Base-by-base conservation (phyloP, 106 monocot genomes). In the Dendrobium catenatum region DNA sequence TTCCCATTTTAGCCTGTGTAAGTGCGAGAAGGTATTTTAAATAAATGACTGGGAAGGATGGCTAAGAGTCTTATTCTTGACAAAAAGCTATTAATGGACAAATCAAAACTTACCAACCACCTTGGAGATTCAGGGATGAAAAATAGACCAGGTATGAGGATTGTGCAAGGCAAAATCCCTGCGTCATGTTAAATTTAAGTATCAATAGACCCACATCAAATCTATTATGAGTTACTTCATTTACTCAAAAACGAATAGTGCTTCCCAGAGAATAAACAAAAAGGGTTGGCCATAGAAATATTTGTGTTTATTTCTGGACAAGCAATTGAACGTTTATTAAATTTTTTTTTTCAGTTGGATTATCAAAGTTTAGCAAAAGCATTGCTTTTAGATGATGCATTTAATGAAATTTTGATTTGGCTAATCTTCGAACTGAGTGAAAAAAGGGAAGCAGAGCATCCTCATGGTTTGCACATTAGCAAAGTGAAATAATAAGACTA, bases 121-220 rank as follows among this genome's bases (percentile, higher is more conserved):
- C 96, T 87, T 24, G 96, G 96, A 33, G 96, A 96, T 82, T 96
- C 96, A 2, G 94, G 96, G 73, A 96, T 96, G 72, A 96, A 96
- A 82, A 96, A 96, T 15, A 96, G 73, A 51, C 90, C 94, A 78
- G 96, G 96, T 79, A 96, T 92, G 55, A 96, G 82, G 68, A 94
- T 82, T 55, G 88, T 90, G 79, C 96, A 96, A n/a, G 96, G 96
- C 79, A 96, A 48, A 48, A 88, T 84, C 68, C 96, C 96, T 96
- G 78, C 48, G 89, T 29, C 9, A 64, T 64, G 64, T 64, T 64
- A 5, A 64, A 24, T 64, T 64, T 22, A 1, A 64, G 9, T 22
- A 64, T 24, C 64, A 64, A 22, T 1, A 64, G 22, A 64, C 24
- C 24, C n/a, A 64, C 22, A 24, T 64, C 64, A 64, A 4, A 64